These are phyloP conservation scores for Phytopythium mirpurense DNA, from an alignment of 352 stramenopile species.

Conservation along the genomic window DNA sequence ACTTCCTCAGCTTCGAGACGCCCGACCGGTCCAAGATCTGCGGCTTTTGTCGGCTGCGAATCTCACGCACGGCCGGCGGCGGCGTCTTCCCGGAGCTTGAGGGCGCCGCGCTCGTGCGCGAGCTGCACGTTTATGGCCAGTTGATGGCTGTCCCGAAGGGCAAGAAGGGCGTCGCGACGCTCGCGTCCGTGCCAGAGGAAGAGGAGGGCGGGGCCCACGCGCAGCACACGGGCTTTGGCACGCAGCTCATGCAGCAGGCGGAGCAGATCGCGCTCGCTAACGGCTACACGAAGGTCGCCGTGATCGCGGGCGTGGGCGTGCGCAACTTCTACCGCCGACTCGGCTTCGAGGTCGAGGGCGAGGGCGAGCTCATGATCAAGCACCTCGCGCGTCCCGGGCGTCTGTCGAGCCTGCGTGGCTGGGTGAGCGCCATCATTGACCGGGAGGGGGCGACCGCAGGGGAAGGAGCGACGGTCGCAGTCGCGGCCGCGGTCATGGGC, in stretches of 20 bases:
- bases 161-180: neutral
- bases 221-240: conserved; percentile 88
- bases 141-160: conserved; percentile 45
- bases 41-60: conserved; percentile 84
- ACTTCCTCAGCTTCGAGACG: conserved; percentile 92
- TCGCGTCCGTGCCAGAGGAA: conserved; percentile 12
- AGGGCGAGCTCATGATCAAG: conserved; percentile 87
- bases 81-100: conserved; percentile 73
- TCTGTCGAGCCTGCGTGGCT: neutral
- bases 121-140: conserved; percentile 91
- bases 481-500: neutral
- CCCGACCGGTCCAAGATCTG: conserved; percentile 88
- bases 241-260: conserved; percentile 79
- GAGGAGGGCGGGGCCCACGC: conserved; percentile 37
- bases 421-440: neutral
- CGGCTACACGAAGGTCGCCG: conserved; percentile 77
- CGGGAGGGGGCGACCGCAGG: neutral
- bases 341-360: conserved; percentile 83
- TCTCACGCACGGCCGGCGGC: conserved; percentile 60
- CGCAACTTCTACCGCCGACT: conserved; percentile 89
- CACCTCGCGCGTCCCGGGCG: conserved; percentile 20
- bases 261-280: conserved; percentile 69
- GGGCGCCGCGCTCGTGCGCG: conserved; percentile 79
- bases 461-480: neutral
- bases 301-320: conserved; percentile 89